Conservation (phyloP, 345 rosid genomes). For the Rhizophora mangle region DNA sequence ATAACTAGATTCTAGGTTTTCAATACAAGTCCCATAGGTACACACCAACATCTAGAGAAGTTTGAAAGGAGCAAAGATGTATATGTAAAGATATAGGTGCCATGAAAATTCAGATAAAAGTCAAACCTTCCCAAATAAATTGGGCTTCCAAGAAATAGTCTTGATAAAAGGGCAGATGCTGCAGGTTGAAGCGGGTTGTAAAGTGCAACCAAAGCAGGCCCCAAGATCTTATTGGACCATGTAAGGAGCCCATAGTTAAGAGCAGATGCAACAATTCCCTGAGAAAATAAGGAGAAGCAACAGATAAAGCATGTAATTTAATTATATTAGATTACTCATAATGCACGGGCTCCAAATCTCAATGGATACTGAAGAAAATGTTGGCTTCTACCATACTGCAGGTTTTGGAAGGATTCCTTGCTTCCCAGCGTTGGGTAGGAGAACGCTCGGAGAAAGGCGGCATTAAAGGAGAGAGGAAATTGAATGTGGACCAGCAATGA, state of each 20-base stretch:
- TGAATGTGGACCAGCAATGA: no score
- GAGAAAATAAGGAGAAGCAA: slow-evolving; percentile 17
- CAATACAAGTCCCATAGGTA: no score
- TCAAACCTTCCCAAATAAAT: slow-evolving; percentile 87
- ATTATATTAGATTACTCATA: not conserved
- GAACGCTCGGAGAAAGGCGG: no score
- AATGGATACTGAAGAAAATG: not conserved
- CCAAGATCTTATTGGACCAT: slow-evolving; percentile 95
- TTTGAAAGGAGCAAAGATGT: not conserved
- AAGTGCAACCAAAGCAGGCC: slow-evolving; percentile 93
- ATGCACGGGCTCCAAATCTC: slow-evolving; percentile 1
- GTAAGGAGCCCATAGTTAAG: slow-evolving; percentile 86
- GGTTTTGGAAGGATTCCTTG: no score
- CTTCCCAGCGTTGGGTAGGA: no score
- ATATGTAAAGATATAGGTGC: not conserved
- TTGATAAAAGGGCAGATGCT: slow-evolving; percentile 78
- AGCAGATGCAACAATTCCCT: slow-evolving; percentile 91
- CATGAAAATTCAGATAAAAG: not conserved
- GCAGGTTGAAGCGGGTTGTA: slow-evolving; percentile 97
- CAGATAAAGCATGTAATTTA: no score
- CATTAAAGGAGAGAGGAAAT: no score
- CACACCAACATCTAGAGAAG: no score
- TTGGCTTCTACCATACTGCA: not conserved
- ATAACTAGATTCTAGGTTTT: no score
- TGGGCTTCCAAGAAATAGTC: slow-evolving; percentile 88